Evolutionary conservation across 2,329 filamentous ascomycete genomes (phyloP).

Genomic region (Fusarium temperatum): DNA sequence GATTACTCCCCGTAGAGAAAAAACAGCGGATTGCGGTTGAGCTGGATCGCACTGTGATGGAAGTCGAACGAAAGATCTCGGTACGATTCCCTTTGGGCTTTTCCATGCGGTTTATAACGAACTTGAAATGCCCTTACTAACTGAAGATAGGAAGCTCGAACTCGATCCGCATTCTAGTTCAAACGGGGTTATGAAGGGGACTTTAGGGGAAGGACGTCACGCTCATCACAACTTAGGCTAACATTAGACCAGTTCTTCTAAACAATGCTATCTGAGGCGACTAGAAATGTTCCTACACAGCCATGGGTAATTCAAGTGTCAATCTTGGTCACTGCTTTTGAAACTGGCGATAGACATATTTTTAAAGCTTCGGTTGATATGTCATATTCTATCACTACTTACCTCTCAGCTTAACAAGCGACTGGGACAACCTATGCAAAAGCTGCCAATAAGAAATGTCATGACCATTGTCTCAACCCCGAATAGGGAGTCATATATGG

Average conservation of each 20-base stretch:
- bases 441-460: no score
- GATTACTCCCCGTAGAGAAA: conserved; percentile 84
- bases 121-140: neutral
- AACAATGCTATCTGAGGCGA: neutral
- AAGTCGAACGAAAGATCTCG: conserved; percentile 94
- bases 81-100: neutral
- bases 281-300: no score
- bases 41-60: conserved; percentile 84
- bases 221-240: neutral
- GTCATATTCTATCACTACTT: no score
- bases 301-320: no score
- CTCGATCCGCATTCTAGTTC: neutral
- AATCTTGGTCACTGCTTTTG: no score
- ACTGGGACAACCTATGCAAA: no score
- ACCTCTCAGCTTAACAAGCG: no score
- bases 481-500: no score
- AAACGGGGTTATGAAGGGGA: rapidly evolving
- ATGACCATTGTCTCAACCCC: no score
- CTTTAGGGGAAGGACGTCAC: neutral
- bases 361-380: no score
- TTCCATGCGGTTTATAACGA: rapidly evolving
- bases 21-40: conserved; percentile 95
- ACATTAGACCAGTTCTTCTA: neutral
- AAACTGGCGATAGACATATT: no score
- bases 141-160: neutral